These are phyloP conservation scores for Pholiota microspora DNA, from an alignment of 768 basidiomycete genomes.

Conservation along the genomic window DNA sequence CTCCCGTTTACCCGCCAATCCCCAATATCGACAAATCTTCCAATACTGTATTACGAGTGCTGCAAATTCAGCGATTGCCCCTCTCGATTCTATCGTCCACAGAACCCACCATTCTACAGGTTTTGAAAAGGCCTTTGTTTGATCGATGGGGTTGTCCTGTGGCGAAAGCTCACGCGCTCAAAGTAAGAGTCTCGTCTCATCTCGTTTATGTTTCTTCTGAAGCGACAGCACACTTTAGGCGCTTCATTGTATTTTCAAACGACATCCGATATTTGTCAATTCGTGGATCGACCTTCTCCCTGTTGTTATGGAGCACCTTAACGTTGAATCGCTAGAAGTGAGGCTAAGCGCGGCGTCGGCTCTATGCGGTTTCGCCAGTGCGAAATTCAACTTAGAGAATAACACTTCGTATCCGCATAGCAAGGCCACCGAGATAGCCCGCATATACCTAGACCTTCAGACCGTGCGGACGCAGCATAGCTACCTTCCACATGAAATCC, in stretches of 20 bases:
- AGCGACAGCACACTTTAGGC: conserved; percentile 23
- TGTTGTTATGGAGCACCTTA: conserved; percentile 28
- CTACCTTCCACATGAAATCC: neutral
- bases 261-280: conserved; percentile 47
- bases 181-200: neutral
- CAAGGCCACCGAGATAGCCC: conserved; percentile 24
- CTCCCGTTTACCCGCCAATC: conserved; percentile 29
- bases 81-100: conserved; percentile 31
- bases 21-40: conserved; percentile 42
- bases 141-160: neutral
- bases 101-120: conserved; percentile 28
- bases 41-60: conserved; percentile 46
- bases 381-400: conserved; percentile 26
- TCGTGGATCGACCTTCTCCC: conserved; percentile 51
- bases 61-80: conserved; percentile 50
- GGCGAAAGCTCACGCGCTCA: neutral
- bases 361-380: conserved; percentile 52
- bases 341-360: conserved; percentile 58
- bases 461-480: conserved; percentile 5
- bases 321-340: conserved; percentile 23
- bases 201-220: neutral
- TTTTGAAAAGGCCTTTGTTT: conserved; percentile 22
- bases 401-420: conserved; percentile 21
- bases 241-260: conserved; percentile 30
- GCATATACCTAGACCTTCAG: conserved; percentile 25